Conservation (phyloP, 208 protist species). For the Herpetomonas tarakana region DNA sequence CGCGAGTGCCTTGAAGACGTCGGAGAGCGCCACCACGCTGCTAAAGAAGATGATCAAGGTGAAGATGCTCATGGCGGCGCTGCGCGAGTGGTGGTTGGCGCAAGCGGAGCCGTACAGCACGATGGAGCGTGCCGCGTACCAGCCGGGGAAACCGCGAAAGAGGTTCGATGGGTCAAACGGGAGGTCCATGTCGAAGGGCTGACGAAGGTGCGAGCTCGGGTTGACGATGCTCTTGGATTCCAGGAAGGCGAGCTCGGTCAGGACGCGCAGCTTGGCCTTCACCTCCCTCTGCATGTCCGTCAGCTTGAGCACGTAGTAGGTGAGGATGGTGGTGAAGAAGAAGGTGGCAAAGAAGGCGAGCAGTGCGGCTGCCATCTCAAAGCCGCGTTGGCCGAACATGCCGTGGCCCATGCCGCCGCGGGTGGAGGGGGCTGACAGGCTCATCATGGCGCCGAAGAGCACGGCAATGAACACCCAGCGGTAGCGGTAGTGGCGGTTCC, state of each 20-base stretch:
- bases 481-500: constrained; percentile 64
- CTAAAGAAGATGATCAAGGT: constrained; percentile 37
- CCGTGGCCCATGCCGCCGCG: constrained; percentile 41
- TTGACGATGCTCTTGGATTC: constrained; percentile 58
- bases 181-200: constrained; percentile 63
- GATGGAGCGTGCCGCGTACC: constrained; percentile 71
- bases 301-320: constrained; percentile 66
- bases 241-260: constrained; percentile 67
- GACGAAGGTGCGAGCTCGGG: constrained; percentile 36
- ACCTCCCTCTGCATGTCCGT: constrained; percentile 82
- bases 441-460: constrained; percentile 45
- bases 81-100: constrained; percentile 63
- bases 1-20: constrained; percentile 38
- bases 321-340: constrained; percentile 44
- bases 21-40: constrained; percentile 33
- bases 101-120: constrained; percentile 67
- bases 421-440: constrained; percentile 51
- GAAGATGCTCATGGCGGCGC: constrained; percentile 52
- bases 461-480: constrained; percentile 48
- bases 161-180: constrained; percentile 40
- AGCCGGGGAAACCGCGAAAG: constrained; percentile 68
- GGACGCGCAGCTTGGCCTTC: constrained; percentile 53
- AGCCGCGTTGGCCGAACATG: constrained; percentile 36
- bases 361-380: constrained; percentile 33
- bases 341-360: constrained; percentile 51